These are phyloP conservation scores for Aspergillus nidulans DNA, from an alignment of 495 filamentous ascomycete species.

Conservation along the genomic window DNA sequence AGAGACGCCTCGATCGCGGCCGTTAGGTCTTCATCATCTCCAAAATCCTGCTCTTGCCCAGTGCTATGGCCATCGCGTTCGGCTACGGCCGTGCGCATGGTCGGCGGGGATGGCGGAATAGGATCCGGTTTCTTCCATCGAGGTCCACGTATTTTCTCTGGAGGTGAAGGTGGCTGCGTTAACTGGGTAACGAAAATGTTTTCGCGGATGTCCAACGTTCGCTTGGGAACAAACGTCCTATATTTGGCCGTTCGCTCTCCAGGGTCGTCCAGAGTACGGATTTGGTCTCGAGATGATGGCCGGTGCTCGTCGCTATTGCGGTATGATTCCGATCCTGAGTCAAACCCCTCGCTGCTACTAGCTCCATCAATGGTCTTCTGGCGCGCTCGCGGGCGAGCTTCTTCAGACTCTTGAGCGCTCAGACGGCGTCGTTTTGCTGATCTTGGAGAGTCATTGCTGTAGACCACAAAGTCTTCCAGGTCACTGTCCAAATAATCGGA, in stretches of 20 bases:
- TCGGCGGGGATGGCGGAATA: neutral
- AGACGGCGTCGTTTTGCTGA: constrained; percentile 37
- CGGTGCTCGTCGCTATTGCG: constrained; percentile 22
- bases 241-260: constrained; percentile 31
- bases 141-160: constrained; percentile 49
- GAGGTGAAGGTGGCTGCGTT: constrained; percentile 47
- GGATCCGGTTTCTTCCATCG: constrained; percentile 47
- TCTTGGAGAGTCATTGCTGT: constrained; percentile 21
- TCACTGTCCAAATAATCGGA: constrained; percentile 16
- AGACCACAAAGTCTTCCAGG: constrained; percentile 30
- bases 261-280: constrained; percentile 15
- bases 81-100: neutral
- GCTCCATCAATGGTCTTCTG: constrained; percentile 1
- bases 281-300: constrained; percentile 13
- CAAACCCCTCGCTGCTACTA: constrained; percentile 14
- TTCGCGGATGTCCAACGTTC: constrained; percentile 36
- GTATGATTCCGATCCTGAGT: constrained; percentile 23
- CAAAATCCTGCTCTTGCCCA: constrained; percentile 4
- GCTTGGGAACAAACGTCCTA: constrained; percentile 44
- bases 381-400: neutral
- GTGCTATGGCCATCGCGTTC: neutral
- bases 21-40: constrained; percentile 32
- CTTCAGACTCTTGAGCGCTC: constrained; percentile 6
- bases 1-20: constrained; percentile 41
- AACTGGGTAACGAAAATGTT: constrained; percentile 52